Conservation (phyloP, 257 asterid genomes). For the Prunella vulgaris region DNA sequence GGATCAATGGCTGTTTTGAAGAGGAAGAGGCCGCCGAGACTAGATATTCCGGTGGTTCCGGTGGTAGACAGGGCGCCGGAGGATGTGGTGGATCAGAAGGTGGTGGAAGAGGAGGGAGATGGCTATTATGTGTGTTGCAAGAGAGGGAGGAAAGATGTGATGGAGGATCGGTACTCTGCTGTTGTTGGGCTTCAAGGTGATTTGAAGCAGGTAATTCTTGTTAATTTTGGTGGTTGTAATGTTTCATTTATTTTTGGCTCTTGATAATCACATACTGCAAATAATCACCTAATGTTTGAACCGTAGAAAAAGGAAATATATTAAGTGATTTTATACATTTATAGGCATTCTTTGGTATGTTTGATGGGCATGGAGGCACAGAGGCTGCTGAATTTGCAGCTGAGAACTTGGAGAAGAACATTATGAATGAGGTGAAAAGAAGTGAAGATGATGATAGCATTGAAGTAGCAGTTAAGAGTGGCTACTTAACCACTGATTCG, state of each 20-base stretch:
- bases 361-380: slow-evolving; percentile 80
- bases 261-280: background rate
- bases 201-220: slow-evolving; percentile 42
- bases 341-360: slow-evolving; percentile 66
- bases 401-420: slow-evolving; percentile 41
- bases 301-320: background rate
- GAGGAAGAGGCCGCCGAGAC: slow-evolving; percentile 59
- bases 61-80: slow-evolving; percentile 7
- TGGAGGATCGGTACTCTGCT: slow-evolving; percentile 82
- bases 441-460: slow-evolving; percentile 3
- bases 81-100: slow-evolving; percentile 11
- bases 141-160: slow-evolving; percentile 66
- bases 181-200: slow-evolving; percentile 38
- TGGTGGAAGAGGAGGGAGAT: slow-evolving; percentile 61
- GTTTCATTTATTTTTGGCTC: background rate
- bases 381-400: slow-evolving; percentile 79
- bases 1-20: slow-evolving; percentile 34
- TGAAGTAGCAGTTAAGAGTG: slow-evolving; percentile 50
- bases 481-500: slow-evolving; percentile 61
- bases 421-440: slow-evolving; percentile 29
- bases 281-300: background rate
- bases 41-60: slow-evolving; percentile 46
- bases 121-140: slow-evolving; percentile 72
- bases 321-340: background rate
- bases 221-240: background rate